Conservation (phyloP, 2,329 filamentous ascomycete genomes). For the Juglanconis juglandina region DNA sequence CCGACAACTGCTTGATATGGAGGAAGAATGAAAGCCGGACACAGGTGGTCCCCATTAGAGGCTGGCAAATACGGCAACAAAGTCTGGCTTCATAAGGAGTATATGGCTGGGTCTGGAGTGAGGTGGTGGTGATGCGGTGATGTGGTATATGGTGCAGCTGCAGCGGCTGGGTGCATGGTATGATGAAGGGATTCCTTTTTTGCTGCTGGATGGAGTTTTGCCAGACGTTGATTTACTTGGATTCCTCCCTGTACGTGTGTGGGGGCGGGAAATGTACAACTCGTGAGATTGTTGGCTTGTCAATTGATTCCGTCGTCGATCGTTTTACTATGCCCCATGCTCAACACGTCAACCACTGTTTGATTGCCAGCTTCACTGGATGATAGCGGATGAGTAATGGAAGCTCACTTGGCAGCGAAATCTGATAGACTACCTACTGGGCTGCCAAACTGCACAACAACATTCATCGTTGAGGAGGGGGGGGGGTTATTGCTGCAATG, state of each 20-base stretch:
- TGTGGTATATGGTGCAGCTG: not conserved
- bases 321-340: not conserved
- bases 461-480: too few relatives aligned
- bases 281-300: not conserved
- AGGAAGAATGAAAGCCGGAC: not conserved
- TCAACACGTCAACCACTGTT: not conserved
- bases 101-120: not conserved
- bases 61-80: conserved; percentile 18
- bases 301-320: not conserved
- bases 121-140: not conserved
- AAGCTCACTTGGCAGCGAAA: too few relatives aligned
- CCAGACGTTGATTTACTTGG: conserved; percentile 1
- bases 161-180: not conserved
- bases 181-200: not conserved
- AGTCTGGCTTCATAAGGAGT: not conserved
- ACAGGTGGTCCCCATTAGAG: conserved; percentile 20
- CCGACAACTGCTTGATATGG: not conserved
- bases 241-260: not conserved
- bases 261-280: not conserved
- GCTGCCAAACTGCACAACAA: too few relatives aligned
- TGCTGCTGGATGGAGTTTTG: not conserved
- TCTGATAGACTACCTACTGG: too few relatives aligned
- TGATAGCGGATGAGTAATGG: too few relatives aligned
- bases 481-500: too few relatives aligned
- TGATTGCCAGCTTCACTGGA: too few relatives aligned